Base-by-base conservation (phyloP, 768 basidiomycete genomes). In the Dioszegia aurantiaca region DNA sequence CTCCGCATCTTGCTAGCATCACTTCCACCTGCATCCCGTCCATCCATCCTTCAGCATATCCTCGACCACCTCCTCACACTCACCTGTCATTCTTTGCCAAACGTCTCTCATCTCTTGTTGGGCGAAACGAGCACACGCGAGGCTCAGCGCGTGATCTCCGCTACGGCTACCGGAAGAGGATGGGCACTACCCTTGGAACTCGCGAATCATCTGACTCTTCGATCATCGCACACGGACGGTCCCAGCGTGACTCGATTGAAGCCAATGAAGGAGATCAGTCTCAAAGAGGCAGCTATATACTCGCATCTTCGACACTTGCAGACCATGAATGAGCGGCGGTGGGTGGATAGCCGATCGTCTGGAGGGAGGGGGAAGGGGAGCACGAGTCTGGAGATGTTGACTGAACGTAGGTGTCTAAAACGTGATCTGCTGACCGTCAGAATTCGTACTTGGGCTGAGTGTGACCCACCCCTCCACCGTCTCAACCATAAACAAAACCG, bases 401-500 rank as follows among this genome's bases (percentile, higher is more conserved):
- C 75, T 16, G 75, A 76, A 51, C 68, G 75, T 73, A 44, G 67
- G 71, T 68, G 21, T 24, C 14, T 21, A 10, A 4, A 37, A 39
- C 14, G 40, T 24, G 31, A 36, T 11, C 9, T 36, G 2, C 49
- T n/a, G 24, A 21, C 4, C 16, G 16, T 19, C 61, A 76, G 75
- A 70, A 51, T 76, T 76, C 58, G 71, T 76, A 45, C 67, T 67
- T 21, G 64, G 62, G 27, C 56, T 76, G 14, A 63, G 60, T 28
- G 68, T 67, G 3, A 69, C 71, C 10, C 75, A 76, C 57, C 75
- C 75, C 3, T 62, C 71, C 4, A 76, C 75, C 6, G 75, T 76
- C n/a, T 76, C 75, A 4, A 76, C 75, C 16, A 76, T 76, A 28
- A 68, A 65, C 42, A 59, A 72, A 30, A 76, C 75, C 5, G 75